phyloP scores from a whole-genome alignment of 176 grass and related monocot genomes.

The Pontederia paniculata region DNA sequence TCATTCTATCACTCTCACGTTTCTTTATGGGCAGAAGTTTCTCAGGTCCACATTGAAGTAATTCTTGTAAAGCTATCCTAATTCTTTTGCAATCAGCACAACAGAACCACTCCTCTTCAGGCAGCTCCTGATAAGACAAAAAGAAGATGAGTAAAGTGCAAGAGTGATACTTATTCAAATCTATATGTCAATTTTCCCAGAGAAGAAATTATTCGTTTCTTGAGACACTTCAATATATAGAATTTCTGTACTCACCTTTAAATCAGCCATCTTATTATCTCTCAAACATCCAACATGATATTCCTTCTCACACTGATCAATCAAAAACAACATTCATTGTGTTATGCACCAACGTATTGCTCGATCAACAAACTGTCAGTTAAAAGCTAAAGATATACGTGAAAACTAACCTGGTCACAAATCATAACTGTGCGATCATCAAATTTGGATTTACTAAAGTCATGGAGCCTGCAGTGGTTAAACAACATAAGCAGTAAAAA shows the following conservation, averaged over 20 bases:
- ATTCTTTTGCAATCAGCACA: constrained; percentile 39
- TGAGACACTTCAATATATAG: background rate
- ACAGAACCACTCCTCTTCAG: constrained; percentile 89
- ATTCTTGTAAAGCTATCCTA: constrained; percentile 47
- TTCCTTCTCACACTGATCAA: constrained; percentile 84
- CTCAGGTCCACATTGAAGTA: constrained; percentile 41
- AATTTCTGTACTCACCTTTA: constrained; percentile 39
- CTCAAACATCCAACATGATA: constrained; percentile 89
- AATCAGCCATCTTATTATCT: constrained; percentile 72
- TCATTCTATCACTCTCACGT: constrained; percentile 31
- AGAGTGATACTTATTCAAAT: background rate
- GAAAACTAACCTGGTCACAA: constrained; percentile 70
- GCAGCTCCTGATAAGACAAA: constrained; percentile 55
- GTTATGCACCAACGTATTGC: background rate
- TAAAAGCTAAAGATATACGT: background rate
- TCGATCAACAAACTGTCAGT: background rate
- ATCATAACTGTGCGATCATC: constrained; percentile 77
- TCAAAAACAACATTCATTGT: constrained; percentile 7
- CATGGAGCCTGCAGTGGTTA: constrained; percentile 47
- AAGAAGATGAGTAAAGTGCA: constrained; percentile 2
- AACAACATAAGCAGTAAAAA: background rate
- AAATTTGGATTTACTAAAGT: constrained; percentile 81
- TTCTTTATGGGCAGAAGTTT: constrained; percentile 46
- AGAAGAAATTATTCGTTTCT: background rate
- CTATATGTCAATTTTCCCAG: background rate